Percentiles rank a stretch among this genome's conserved stretches.
phyloP scores from a whole-genome alignment of 495 filamentous ascomycete species.

The Recurvomyces mirabilis region DNA sequence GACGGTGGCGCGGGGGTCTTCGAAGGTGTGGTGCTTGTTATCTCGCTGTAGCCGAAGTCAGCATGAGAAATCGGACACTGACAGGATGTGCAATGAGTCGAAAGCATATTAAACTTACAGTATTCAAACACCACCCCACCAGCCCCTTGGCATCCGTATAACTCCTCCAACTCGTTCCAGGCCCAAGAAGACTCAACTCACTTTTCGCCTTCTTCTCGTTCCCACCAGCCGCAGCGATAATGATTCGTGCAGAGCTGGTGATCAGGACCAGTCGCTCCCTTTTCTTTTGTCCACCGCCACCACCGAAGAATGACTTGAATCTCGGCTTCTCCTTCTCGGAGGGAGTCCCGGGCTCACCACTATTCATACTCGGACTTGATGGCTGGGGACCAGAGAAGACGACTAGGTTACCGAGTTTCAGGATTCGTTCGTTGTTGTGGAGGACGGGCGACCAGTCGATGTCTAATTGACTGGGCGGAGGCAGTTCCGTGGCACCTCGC shows the following conservation, averaged over 20 bases:
- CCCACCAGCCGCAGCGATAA: conserved; percentile 83
- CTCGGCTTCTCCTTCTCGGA: conserved; percentile 54
- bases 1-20: conserved; percentile 61
- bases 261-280: conserved; percentile 89
- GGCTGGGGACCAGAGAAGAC: conserved; percentile 64
- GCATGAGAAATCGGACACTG: no score
- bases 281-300: conserved; percentile 82
- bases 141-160: conserved; percentile 73
- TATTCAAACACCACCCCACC: conserved; percentile 84
- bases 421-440: conserved; percentile 84
- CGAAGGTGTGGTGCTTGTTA: conserved; percentile 85
- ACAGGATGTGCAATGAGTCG: no score
- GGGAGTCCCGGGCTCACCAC: conserved; percentile 42
- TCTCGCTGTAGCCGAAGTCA: conserved; percentile 50
- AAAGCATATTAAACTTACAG: no score
- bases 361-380: conserved; percentile 55
- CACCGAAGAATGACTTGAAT: conserved; percentile 83
- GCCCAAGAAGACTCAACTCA: conserved; percentile 67
- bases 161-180: conserved; percentile 64
- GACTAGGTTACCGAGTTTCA: conserved; percentile 84
- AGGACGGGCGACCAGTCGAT: conserved; percentile 98
- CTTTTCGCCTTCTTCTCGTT: conserved; percentile 93
- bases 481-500: conserved; percentile 85
- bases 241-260: conserved; percentile 77
- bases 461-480: conserved; percentile 90